Percentiles rank a stretch among this genome's conserved stretches.
phyloP scores from a whole-genome alignment of 192 early-diverging fungal genomes.

The Backusella mclennaniae region DNA sequence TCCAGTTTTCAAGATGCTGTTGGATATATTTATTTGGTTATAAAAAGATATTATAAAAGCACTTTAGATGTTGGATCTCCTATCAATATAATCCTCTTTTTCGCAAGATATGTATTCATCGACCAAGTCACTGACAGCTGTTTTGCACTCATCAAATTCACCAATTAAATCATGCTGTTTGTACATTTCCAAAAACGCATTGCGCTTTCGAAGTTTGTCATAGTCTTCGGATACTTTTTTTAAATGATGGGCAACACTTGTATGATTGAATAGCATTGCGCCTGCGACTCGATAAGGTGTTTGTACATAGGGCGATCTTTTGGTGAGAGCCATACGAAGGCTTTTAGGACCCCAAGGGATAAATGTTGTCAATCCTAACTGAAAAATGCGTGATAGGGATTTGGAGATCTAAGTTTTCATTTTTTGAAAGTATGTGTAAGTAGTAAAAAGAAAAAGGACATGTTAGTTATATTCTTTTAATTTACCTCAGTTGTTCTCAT shows the following conservation, averaged over 20 bases:
- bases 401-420: constrained; percentile 79
- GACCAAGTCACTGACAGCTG: constrained; percentile 90
- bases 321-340: constrained; percentile 94
- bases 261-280: constrained; percentile 98
- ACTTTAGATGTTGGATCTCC: background rate
- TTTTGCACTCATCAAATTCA: constrained; percentile 90
- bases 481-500: constrained; percentile 92
- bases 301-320: constrained; percentile 89
- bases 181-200: constrained; percentile 96
- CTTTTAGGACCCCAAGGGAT: constrained; percentile 99
- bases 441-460: too few relatives aligned
- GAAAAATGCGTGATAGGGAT: constrained; percentile 90
- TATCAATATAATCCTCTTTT: constrained; percentile 77
- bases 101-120: constrained; percentile 95
- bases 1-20: too few relatives aligned
- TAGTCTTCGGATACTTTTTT: constrained; percentile 90
- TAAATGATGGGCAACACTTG: constrained; percentile 88
- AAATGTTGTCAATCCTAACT: constrained; percentile 89
- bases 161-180: constrained; percentile 79
- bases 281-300: constrained; percentile 93
- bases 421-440: too few relatives aligned
- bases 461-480: background rate
- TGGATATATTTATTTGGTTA: too few relatives aligned
- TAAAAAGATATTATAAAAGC: too few relatives aligned
- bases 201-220: constrained; percentile 89